Conservation (phyloP, 352 stramenopile genomes). For the Pythium oligandrum region DNA sequence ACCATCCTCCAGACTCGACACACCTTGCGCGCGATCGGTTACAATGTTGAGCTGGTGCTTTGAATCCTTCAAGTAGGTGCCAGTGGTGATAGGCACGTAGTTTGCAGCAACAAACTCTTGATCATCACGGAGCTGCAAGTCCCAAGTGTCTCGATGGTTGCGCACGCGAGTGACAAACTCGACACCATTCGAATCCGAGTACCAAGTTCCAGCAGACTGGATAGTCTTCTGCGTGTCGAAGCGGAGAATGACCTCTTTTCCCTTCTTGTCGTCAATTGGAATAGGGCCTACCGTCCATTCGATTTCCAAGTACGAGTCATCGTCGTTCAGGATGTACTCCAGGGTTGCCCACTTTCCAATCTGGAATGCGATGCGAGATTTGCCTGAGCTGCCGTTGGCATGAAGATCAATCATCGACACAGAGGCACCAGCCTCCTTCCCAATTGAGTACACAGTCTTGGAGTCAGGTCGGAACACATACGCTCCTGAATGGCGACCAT, state of each 20-base stretch:
- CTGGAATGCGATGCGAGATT: constrained; percentile 58
- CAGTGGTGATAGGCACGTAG: constrained; percentile 97
- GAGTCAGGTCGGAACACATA: constrained; percentile 95
- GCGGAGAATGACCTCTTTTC: constrained; percentile 95
- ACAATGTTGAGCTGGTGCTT: constrained; percentile 83
- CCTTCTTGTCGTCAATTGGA: constrained; percentile 71
- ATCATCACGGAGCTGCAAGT: constrained; percentile 84
- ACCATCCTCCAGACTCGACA: constrained; percentile 85
- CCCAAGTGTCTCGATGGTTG: constrained; percentile 88
- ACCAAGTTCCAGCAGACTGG: constrained; percentile 54
- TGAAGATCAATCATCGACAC: constrained; percentile 47
- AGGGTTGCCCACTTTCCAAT: constrained; percentile 89
- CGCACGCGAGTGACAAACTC: constrained; percentile 91
- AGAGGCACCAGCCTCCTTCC: constrained; percentile 12
- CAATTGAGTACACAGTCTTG: constrained; percentile 49
- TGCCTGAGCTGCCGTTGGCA: constrained; percentile 18
- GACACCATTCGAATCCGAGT: constrained; percentile 95
- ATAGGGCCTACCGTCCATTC: constrained; percentile 90
- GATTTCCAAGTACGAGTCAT: constrained; percentile 89
- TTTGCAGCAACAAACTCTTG: constrained; percentile 94
- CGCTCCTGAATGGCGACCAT: constrained; percentile 88
- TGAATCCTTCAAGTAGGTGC: constrained; percentile 91
- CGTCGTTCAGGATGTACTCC: constrained; percentile 84
- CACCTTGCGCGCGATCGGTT: constrained; percentile 92
- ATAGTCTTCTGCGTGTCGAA: constrained; percentile 71